These are phyloP conservation scores for Durusdinium trenchii DNA, from an alignment of 73 alveolate genomes.

Conservation along the genomic window DNA sequence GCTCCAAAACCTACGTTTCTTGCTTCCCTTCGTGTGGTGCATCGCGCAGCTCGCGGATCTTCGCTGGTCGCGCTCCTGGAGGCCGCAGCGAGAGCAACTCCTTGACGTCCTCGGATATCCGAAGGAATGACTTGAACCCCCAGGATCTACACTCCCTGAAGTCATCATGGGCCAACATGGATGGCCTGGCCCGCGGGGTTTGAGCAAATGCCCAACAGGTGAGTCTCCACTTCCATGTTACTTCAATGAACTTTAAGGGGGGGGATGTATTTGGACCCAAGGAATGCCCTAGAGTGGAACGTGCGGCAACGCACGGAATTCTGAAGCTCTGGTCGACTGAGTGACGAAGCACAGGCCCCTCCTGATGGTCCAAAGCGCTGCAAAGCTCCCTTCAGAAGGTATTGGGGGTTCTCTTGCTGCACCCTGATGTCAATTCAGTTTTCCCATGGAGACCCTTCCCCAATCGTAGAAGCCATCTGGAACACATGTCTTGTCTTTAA, in stretches of 20 bases:
- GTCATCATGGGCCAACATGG: not conserved
- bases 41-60: not conserved
- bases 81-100: conserved; percentile 22
- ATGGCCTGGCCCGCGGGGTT: not conserved
- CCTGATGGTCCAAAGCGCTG: too few relatives aligned
- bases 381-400: too few relatives aligned
- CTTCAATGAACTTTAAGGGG: not conserved
- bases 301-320: too few relatives aligned
- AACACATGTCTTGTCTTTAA: too few relatives aligned
- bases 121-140: not conserved
- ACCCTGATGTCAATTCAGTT: too few relatives aligned
- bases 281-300: too few relatives aligned
- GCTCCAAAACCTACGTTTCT: not conserved
- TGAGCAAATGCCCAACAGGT: not conserved
- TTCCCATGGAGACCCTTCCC: too few relatives aligned
- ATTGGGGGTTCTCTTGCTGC: too few relatives aligned
- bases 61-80: not conserved
- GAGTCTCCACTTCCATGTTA: not conserved
- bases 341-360: too few relatives aligned
- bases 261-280: not conserved
- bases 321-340: too few relatives aligned
- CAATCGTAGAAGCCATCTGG: too few relatives aligned
- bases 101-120: not conserved
- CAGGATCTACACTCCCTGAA: not conserved
- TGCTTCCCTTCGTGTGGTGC: too few relatives aligned